Evolutionary conservation across 768 basidiomycete genomes (phyloP), one percentile per base, ranked within the genome.

Genomic region (Lyophyllum decastes): DNA sequence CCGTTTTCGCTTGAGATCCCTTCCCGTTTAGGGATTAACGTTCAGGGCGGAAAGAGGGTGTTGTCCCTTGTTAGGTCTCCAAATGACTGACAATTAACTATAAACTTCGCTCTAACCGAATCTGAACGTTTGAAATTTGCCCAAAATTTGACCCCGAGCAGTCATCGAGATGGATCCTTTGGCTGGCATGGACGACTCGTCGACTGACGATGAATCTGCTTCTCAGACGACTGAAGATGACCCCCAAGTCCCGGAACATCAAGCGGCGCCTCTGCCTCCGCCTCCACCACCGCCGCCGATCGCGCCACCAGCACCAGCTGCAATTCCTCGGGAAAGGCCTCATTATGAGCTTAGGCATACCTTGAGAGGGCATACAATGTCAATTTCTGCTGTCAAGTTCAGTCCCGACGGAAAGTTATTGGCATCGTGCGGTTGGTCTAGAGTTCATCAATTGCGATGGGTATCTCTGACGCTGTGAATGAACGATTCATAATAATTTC

Each of bases 361-460:
- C 1, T 77, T 95, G 34, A 73, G 76, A 2, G 95, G 93, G 0
- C 95, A 98, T 68, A 87, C 85, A 6, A 83, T 85, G 66, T 88
- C 90, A 0, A 88, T 97, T 52, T 94, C 94, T 26, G 87, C 93
- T 19, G 87, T 95, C 59, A 93, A 92, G 70, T 98, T 97, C 71
- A 94, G 93, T 66, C 90, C 90, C 0, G 91, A 96, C 68, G 95
- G 95, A 10, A 83, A 82, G 21, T 73, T 88, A 16, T 77, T 97
- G 21, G 94, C 94, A 17, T 94, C 93, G n/a, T 92, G 89, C 64
- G 88, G 95, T 95, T 68, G 56, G 88, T 76, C 50, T 44, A 44
- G 58, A 65, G 58, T 59, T 57, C 55, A 40, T 48, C 53, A 40
- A 30, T 57, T 59, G 53, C 25, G 40, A 27, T 50, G 51, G 24